Conservation (phyloP, 2,329 filamentous ascomycete species). For the Alternaria solani region DNA sequence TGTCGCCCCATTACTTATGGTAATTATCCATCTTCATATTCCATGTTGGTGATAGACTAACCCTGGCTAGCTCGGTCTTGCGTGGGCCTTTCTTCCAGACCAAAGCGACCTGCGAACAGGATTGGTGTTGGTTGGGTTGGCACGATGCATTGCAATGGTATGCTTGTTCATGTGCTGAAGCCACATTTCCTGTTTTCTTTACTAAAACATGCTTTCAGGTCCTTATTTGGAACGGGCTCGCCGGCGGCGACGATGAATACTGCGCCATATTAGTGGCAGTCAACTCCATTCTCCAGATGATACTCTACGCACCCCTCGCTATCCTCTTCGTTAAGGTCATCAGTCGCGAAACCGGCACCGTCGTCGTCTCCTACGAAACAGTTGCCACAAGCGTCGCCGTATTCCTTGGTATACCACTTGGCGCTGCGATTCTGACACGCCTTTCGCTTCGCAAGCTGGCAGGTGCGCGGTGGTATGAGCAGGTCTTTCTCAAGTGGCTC, state of each 20-base stretch:
- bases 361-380: constrained; percentile 62
- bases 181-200: too few relatives aligned
- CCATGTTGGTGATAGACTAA: not conserved
- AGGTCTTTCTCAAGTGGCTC: constrained; percentile 69
- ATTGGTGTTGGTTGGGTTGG: constrained; percentile 78
- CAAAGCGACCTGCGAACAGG: constrained; percentile 60
- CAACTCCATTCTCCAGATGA: constrained; percentile 52
- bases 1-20: constrained; percentile 80
- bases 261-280: constrained; percentile 67
- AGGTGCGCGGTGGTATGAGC: constrained; percentile 68
- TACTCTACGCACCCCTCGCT: constrained; percentile 50
- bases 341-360: constrained; percentile 53
- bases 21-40: not conserved
- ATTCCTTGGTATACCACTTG: constrained; percentile 78
- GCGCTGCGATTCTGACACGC: constrained; percentile 75
- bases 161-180: constrained; percentile 54
- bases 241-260: constrained; percentile 77
- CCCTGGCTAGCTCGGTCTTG: constrained; percentile 62
- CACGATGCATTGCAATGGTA: constrained; percentile 84
- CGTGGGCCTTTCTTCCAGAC: constrained; percentile 59
- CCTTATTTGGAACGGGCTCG: constrained; percentile 66
- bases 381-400: constrained; percentile 79
- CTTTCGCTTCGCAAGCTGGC: constrained; percentile 64
- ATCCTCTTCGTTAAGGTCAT: constrained; percentile 68
- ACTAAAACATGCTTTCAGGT: too few relatives aligned